Evolutionary conservation across 768 basidiomycete species (phyloP), one percentile per base, ranked within the genome.

Genomic region (Lentinula raphanica): DNA sequence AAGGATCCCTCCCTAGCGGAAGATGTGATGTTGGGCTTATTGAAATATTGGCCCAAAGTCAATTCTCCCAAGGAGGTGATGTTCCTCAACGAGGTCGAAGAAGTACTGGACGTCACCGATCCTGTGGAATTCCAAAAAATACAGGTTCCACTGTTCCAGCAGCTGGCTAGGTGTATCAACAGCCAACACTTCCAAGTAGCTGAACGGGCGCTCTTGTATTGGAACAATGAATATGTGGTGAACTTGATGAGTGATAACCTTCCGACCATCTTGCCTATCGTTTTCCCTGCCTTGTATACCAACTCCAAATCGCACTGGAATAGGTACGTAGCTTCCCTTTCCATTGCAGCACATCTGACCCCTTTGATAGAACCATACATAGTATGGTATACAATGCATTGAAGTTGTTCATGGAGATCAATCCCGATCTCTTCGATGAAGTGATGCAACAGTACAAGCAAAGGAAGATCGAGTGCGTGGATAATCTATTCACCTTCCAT

Each of bases 221-320:
- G 97, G 97, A 98, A 98, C 76, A 98, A 98, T 75, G 97, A 98
- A 75, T 99, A 98, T 74, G 95, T 98, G 63, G 92, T 99, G 66
- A 99, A 97, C 72, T 83, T 99, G 54, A 98, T 99, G 93, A 92
- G 93, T 71, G 94, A 98, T 67, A 98, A 98, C 69, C 80, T 98
- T 62, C 72, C 84, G 23, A 73, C 87, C 61, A 85, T 99, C 59
- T 80, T 99, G 29, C 97, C 97, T 6, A 92, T 99, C 67, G 94
- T 99, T 51, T 99, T 98, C 78, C 94, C 96, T 28, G 90, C 95
- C 6, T 73, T 99, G 62, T 98, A 96, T 71, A 88, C 87, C 40
- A 98, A 98, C 72, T 98, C 95, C 46, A 94, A 91, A 71, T 86
- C 91, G 21, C 97, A 99, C 72, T 99, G 97, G 97, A 99, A 99